These are phyloP conservation scores for Aspergillus udagawae DNA, from an alignment of 2,329 filamentous ascomycete genomes.

Conservation along the genomic window DNA sequence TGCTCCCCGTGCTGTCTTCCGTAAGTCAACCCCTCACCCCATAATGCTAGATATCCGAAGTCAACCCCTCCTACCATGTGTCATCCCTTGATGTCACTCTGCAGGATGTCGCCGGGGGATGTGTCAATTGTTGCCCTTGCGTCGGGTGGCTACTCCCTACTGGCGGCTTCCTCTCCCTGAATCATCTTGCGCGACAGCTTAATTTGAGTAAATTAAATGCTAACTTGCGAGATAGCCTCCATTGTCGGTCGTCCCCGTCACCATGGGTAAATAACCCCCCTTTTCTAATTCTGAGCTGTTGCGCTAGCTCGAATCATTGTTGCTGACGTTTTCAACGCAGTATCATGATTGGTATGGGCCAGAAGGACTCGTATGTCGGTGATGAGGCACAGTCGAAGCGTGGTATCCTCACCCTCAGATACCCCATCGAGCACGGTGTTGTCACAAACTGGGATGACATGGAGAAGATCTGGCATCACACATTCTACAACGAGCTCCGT, in stretches of 20 bases:
- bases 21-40: conserved; percentile 63
- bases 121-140: conserved; percentile 22
- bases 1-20: conserved; percentile 99
- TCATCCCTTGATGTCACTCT: neutral
- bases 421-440: conserved; percentile 99
- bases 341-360: conserved; percentile 99
- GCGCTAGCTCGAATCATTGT: conserved; percentile 4
- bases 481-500: conserved; percentile 99
- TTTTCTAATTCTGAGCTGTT: conserved; percentile 1
- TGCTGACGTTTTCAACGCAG: conserved; percentile 50
- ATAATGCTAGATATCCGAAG: conserved; percentile 7
- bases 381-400: conserved; percentile 99
- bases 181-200: neutral
- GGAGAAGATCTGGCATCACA: conserved; percentile 99
- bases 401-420: conserved; percentile 99
- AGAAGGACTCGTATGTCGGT: conserved; percentile 99
- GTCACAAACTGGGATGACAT: conserved; percentile 99
- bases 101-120: neutral
- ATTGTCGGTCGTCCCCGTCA: conserved; percentile 99
- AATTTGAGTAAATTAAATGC: conserved; percentile 9
- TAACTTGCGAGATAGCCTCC: conserved; percentile 62
- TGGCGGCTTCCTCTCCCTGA: neutral
- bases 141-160: conserved; percentile 6
- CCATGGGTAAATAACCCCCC: conserved; percentile 76
- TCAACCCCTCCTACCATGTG: conserved; percentile 12